phyloP scores from a whole-genome alignment of 306 rosid genomes.

The Abrus pulchellus region DNA sequence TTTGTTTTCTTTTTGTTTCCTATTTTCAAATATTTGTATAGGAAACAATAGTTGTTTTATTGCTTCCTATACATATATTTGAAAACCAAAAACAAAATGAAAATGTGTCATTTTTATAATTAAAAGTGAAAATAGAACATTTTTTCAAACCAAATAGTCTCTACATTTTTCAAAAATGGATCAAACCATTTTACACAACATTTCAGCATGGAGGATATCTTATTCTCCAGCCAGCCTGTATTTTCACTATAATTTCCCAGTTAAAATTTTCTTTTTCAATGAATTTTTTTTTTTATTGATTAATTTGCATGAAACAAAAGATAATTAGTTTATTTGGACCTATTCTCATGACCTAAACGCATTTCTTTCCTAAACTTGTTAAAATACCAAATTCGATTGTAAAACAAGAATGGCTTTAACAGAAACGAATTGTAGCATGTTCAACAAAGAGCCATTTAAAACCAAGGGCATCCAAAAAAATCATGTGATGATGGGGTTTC shows the following conservation, averaged over 20 bases:
- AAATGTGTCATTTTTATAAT: too few species aligned
- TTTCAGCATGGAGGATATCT: slow-evolving; percentile 6
- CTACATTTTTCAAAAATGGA: not conserved
- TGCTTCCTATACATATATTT: too few species aligned
- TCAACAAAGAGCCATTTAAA: not conserved
- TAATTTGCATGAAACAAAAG: not conserved
- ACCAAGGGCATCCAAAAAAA: not conserved
- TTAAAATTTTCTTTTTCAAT: not conserved
- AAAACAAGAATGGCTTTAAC: not conserved
- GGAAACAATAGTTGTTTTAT: too few species aligned
- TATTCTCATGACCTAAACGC: not conserved
- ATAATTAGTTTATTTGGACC: not conserved
- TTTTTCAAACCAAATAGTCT: too few species aligned
- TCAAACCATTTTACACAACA: not conserved
- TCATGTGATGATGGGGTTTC: not conserved
- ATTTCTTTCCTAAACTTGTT: not conserved
- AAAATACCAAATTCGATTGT: not conserved
- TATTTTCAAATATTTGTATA: too few species aligned
- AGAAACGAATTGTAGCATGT: not conserved
- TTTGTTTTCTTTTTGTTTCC: too few species aligned
- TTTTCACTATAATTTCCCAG: not conserved
- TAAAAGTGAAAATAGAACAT: too few species aligned
- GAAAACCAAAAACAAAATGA: too few species aligned
- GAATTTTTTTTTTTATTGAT: not conserved
- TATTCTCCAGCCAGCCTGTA: not conserved